phyloP scores from a whole-genome alignment of 768 basidiomycete species.

The Boletus rufocinnamomeus region DNA sequence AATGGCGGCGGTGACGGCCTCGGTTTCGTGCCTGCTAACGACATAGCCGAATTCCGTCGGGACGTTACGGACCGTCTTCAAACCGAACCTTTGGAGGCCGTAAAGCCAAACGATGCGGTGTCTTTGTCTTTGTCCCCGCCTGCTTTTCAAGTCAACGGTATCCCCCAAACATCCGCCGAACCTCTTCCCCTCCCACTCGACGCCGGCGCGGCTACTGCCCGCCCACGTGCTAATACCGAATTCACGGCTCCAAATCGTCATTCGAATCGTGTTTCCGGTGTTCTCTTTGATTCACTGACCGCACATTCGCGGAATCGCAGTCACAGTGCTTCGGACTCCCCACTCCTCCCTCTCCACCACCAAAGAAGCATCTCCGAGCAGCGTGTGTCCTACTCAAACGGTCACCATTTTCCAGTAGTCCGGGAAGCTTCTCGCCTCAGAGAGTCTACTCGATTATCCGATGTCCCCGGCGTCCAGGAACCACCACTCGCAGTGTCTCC shows the following conservation, averaged over 20 bases:
- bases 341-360: neutral
- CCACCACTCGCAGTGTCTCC: neutral
- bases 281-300: slow-evolving; percentile 9
- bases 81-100: neutral
- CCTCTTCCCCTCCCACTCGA: slow-evolving; percentile 9
- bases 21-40: slow-evolving; percentile 38
- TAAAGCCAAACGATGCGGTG: neutral
- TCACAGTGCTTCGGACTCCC: slow-evolving; percentile 10
- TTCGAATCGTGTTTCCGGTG: slow-evolving; percentile 12
- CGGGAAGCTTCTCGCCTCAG: slow-evolving; percentile 11
- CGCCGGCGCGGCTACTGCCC: slow-evolving; percentile 1
- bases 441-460: slow-evolving; percentile 3
- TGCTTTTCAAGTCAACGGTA: neutral
- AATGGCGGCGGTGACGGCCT: slow-evolving; percentile 51
- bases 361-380: slow-evolving; percentile 8
- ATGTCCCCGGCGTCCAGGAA: slow-evolving; percentile 10
- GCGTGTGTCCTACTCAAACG: neutral
- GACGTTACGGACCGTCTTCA: neutral
- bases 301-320: slow-evolving; percentile 26
- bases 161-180: slow-evolving; percentile 1
- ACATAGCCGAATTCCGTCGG: slow-evolving; percentile 2
- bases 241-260: slow-evolving; percentile 4
- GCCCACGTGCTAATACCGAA: slow-evolving; percentile 33
- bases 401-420: neutral
- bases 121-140: neutral